Base-by-base conservation (phyloP, 1,284 basidiomycete species). In the Trametes pubescens region DNA sequence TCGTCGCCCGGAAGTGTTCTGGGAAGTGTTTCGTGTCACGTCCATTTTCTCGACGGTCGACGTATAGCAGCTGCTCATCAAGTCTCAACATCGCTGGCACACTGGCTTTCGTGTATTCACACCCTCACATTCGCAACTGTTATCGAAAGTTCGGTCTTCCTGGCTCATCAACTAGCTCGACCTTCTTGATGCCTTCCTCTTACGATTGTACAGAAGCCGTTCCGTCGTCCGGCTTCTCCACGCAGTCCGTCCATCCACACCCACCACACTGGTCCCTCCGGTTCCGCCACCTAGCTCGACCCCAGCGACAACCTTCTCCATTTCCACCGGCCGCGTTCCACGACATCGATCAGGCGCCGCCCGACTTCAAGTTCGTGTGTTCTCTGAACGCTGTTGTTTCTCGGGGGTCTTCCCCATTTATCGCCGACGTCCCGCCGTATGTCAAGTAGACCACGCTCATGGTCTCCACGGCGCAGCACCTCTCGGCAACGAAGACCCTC, bases 371-470 rank as follows among this genome's bases (percentile, higher is more conserved):
- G 14, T 13, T 55, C 40, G 53, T 55, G 37, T 26, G 21, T 16
- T 29, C 22, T 9, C 14, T 43, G n/a, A 29, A 55, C 16, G n/a
- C 26, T 21, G 43, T 6, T 7, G 13, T 34, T 18, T 14, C 37
- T 13, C 35, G 26, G 2, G 11, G 44, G 24, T 48, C 47, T 21
- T 14, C 35, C 16, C 22, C 35, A 22, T 8, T 4, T 8, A 35
- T 47, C 40, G 46, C 47, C 56, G 56, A 48, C 21, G 37, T 47
- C 22, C 46, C 56, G 46, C 49, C 40, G 57, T 44, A n/a, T 14
- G 26, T 16, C 29, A 44, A 43, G 57, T 5, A 44, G 29, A 44
- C 29, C 49, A 29, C 21, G 48, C 49, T 59, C 49, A 35, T 38
- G 26, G 49, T 52, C 57, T 52, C 51, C 40, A n/a, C 49, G 51